These are phyloP conservation scores for Solanum virginianum DNA, from an alignment of 257 asterid species.

Conservation along the genomic window DNA sequence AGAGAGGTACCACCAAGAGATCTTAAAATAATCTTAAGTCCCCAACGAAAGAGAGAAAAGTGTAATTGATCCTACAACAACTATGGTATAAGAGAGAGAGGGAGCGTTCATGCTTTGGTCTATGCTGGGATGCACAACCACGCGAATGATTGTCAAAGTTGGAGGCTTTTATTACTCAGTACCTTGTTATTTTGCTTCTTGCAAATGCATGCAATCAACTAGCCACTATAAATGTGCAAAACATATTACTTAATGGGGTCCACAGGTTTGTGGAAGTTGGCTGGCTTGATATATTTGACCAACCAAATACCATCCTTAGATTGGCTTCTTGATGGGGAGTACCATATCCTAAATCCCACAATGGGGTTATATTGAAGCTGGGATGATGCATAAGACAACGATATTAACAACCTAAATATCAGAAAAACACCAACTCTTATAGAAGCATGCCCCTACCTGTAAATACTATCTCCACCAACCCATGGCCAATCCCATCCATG, in stretches of 20 bases:
- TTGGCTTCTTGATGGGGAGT: not conserved
- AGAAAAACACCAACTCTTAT: not conserved
- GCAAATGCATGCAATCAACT: not conserved
- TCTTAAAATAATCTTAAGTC: not conserved
- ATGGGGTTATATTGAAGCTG: not conserved
- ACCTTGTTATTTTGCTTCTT: not conserved
- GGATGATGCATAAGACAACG: not conserved
- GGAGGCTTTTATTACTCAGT: not conserved
- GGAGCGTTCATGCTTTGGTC: not conserved
- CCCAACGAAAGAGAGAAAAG: slow-evolving; percentile 10
- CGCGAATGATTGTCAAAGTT: not conserved
- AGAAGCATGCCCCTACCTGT: not conserved
- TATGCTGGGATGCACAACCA: not conserved
- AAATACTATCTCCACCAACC: not conserved
- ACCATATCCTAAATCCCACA: not conserved
- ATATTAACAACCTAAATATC: not conserved
- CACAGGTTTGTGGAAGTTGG: not conserved
- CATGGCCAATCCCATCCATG: not conserved
- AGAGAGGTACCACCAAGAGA: too few species aligned
- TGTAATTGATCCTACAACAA: not conserved
- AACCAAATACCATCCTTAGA: not conserved
- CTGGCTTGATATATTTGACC: not conserved
- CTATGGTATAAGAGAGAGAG: not conserved
- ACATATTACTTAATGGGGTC: not conserved
- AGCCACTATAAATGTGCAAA: not conserved